Conservation (phyloP, 805 yeast genomes). For the Wickerhamiella kurtzmanii region DNA sequence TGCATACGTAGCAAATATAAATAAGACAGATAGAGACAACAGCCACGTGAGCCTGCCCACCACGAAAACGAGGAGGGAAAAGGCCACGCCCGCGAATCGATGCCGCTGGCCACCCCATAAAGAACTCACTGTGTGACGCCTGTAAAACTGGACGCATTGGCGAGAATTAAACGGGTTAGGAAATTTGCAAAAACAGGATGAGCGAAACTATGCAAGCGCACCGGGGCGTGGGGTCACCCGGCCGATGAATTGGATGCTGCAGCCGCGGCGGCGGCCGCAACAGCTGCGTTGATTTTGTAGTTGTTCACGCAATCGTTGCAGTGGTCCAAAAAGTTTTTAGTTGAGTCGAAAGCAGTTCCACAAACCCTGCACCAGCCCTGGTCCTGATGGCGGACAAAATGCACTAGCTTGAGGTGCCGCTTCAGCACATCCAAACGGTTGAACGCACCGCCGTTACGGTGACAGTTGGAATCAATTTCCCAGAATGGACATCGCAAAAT, state of each 20-base stretch:
- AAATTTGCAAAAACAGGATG: no score
- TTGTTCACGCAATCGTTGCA: conserved; percentile 45
- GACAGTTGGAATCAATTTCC: conserved; percentile 56
- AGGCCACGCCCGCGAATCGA: no score
- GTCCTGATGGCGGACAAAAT: conserved; percentile 42
- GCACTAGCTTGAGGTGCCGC: conserved; percentile 58
- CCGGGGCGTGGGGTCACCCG: neutral
- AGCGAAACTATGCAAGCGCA: neutral
- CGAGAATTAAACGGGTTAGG: neutral
- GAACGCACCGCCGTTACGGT: conserved; percentile 63
- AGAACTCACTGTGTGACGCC: no score
- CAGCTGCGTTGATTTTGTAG: neutral
- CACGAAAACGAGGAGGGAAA: no score
- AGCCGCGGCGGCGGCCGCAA: neutral
- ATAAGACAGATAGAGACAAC: neutral
- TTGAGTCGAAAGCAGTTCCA: conserved; percentile 38
- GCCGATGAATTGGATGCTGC: no score
- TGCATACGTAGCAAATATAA: neutral
- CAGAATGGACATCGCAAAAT: conserved; percentile 62
- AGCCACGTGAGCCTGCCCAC: no score
- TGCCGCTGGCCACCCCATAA: no score
- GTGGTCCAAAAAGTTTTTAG: conserved; percentile 50
- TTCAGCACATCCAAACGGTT: conserved; percentile 62
- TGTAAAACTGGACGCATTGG: neutral
- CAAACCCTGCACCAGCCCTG: conserved; percentile 61